Conservation (phyloP, 192 early-diverging fungal genomes). For the Backusella parvicylindrica region DNA sequence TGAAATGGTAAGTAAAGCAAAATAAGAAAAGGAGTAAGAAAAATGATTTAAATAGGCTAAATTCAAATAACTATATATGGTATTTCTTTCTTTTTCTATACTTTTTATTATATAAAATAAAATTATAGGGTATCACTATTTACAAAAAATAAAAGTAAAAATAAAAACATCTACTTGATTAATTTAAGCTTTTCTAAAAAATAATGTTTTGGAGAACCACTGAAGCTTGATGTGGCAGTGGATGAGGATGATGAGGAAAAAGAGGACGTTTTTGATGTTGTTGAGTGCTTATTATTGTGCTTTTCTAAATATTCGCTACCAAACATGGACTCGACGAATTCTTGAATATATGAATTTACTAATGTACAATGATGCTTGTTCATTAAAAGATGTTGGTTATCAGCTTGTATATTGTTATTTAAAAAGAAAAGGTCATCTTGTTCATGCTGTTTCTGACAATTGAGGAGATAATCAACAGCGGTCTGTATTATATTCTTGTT, state of each 20-base stretch:
- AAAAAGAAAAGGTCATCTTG: neutral
- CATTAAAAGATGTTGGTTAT: neutral
- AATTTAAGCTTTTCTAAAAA: neutral
- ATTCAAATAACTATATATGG: neutral
- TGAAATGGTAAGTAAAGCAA: neutral
- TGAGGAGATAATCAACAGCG: slow-evolving; percentile 23
- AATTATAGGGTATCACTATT: neutral
- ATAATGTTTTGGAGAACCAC: neutral
- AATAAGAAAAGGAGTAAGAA: neutral
- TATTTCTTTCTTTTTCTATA: neutral
- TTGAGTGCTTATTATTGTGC: neutral
- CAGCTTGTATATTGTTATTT: neutral
- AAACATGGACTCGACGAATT: neutral
- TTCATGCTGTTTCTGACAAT: neutral
- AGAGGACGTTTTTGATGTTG: neutral
- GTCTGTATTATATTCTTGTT: slow-evolving; percentile 10
- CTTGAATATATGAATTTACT: neutral
- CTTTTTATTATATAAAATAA: neutral
- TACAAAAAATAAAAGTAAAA: neutral
- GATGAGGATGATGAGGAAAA: neutral
- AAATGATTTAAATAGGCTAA: neutral
- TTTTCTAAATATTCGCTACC: neutral
- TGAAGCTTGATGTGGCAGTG: neutral
- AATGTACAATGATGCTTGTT: neutral
- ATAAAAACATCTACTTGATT: neutral